These are phyloP conservation scores for Cryptococcus hybrid DNA, from an alignment of 1,284 basidiomycete species.

Conservation along the genomic window DNA sequence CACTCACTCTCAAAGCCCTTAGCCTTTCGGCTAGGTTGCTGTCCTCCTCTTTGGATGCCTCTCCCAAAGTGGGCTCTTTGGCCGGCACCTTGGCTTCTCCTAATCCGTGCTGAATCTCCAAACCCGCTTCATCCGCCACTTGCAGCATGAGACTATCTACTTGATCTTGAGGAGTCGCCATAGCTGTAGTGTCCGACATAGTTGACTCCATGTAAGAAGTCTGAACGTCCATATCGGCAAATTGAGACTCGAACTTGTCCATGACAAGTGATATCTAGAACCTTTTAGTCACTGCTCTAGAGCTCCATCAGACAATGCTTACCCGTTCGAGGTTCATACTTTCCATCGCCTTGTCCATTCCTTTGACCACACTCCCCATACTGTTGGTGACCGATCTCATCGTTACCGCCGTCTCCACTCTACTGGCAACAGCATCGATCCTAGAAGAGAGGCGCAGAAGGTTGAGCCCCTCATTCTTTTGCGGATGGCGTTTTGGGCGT, in stretches of 20 bases:
- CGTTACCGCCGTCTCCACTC: constrained; percentile 99
- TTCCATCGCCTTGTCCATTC: constrained; percentile 99
- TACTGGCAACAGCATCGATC: constrained; percentile 93
- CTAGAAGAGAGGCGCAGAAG: constrained; percentile 81
- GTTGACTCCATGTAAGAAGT: constrained; percentile 98
- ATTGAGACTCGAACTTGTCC: constrained; percentile 99
- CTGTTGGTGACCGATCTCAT: constrained; percentile 86
- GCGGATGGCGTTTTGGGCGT: constrained; percentile 95
- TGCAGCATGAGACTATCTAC: constrained; percentile 89
- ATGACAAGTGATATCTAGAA: constrained; percentile 94
- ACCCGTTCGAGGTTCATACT: constrained; percentile 98
- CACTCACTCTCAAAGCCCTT: constrained; percentile 43
- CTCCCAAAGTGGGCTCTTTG: constrained; percentile 51
- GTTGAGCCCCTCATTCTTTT: constrained; percentile 97
- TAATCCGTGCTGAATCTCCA: constrained; percentile 91
- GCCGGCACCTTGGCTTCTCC: constrained; percentile 59
- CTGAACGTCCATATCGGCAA: constrained; percentile 96
- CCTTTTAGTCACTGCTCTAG: background rate
- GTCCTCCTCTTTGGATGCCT: constrained; percentile 53
- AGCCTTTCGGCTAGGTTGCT: constrained; percentile 38
- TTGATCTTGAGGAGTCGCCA: constrained; percentile 94
- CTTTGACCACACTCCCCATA: constrained; percentile 94
- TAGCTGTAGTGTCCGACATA: constrained; percentile 89
- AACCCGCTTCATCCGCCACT: constrained; percentile 95
- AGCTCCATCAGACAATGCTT: constrained; percentile 38